These are phyloP conservation scores for Leccinum aurantiacum DNA, from an alignment of 768 basidiomycete species.

Conservation along the genomic window DNA sequence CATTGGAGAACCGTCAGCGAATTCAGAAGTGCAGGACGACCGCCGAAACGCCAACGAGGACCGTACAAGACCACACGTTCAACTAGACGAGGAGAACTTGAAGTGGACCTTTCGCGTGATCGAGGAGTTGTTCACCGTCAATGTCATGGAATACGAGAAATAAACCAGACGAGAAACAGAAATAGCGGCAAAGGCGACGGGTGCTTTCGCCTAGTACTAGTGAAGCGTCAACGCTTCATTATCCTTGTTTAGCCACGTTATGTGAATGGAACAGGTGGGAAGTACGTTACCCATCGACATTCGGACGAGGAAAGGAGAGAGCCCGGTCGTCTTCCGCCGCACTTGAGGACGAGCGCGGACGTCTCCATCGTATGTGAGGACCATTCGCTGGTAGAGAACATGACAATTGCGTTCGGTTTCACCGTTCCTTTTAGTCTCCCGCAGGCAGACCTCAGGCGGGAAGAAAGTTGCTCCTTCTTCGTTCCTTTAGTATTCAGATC, in stretches of 20 bases:
- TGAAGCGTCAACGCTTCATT: slow-evolving; percentile 71
- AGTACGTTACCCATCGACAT: slow-evolving; percentile 75
- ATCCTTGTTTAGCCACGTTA: slow-evolving; percentile 5
- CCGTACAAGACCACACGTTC: slow-evolving; percentile 88
- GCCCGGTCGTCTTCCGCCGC: slow-evolving; percentile 50
- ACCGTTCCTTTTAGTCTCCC: not conserved
- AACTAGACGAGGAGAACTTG: slow-evolving; percentile 46
- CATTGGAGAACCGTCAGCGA: no score
- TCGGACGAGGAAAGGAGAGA: slow-evolving; percentile 74
- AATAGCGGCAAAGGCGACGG: slow-evolving; percentile 81
- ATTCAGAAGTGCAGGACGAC: slow-evolving; percentile 73
- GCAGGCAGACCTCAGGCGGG: no score
- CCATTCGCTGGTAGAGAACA: not conserved
- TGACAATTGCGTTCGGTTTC: not conserved
- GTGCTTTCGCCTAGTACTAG: slow-evolving; percentile 60
- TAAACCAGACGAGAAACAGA: slow-evolving; percentile 80
- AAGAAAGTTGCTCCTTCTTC: no score
- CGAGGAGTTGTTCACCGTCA: slow-evolving; percentile 56
- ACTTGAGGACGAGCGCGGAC: slow-evolving; percentile 16
- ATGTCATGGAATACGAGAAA: slow-evolving; percentile 85
- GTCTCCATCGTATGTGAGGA: slow-evolving; percentile 27
- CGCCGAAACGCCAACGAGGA: slow-evolving; percentile 66
- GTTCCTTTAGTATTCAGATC: no score
- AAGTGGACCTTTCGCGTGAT: not conserved
- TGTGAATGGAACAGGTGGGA: not conserved